phyloP scores from a whole-genome alignment of 306 rosid genomes.

The Arachis stenosperma region DNA sequence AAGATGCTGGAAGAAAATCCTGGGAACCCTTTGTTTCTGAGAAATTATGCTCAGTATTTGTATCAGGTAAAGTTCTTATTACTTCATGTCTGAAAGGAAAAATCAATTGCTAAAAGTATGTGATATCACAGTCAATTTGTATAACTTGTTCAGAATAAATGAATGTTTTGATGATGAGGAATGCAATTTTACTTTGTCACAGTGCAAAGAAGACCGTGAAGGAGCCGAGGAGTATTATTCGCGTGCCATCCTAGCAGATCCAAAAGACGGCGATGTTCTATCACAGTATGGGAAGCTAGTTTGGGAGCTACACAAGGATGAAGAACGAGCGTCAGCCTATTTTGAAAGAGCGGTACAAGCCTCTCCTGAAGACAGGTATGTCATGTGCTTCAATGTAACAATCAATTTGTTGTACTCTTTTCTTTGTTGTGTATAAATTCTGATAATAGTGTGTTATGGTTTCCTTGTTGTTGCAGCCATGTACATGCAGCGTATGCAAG shows the following conservation, averaged over 20 bases:
- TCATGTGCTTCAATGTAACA: background rate
- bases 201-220: conserved; percentile 63
- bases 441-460: conserved; percentile 14
- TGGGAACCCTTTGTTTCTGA: conserved; percentile 70
- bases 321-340: conserved; percentile 68
- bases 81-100: background rate
- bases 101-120: background rate
- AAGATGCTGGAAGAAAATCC: conserved; percentile 81
- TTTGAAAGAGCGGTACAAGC: conserved; percentile 77
- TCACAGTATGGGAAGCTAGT: conserved; percentile 78
- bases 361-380: conserved; percentile 82
- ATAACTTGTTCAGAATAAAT: background rate
- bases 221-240: conserved; percentile 77
- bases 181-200: conserved; percentile 2
- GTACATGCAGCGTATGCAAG: conserved; percentile 88
- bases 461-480: conserved; percentile 57
- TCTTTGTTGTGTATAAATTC: background rate
- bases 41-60: conserved; percentile 81
- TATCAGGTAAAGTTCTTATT: conserved; percentile 54
- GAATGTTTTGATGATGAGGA: conserved; percentile 32
- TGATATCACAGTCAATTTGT: background rate
- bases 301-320: conserved; percentile 78
- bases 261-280: conserved; percentile 73
- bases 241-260: conserved; percentile 75
- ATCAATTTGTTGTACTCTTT: background rate